Percentiles rank a stretch among this genome's conserved stretches.
Conservation (phyloP, 768 basidiomycete species). For the Boletus insuetus region DNA sequence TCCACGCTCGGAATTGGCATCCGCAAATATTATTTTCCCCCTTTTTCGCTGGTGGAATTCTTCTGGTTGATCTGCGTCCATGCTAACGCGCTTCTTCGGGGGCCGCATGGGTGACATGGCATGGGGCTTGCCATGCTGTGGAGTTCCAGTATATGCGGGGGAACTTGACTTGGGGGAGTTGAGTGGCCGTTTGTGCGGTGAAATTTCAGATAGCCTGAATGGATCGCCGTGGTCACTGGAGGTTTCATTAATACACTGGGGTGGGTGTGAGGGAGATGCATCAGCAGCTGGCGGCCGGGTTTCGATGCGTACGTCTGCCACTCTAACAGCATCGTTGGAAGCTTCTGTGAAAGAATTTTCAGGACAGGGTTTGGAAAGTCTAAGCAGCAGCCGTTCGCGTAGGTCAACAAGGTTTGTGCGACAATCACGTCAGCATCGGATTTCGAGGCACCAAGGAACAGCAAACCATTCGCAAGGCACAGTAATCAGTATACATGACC, state of each 20-base stretch:
- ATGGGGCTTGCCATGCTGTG: constrained; percentile 17
- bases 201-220: constrained; percentile 52
- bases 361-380: constrained; percentile 28
- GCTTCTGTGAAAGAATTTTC: constrained; percentile 15
- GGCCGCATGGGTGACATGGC: constrained; percentile 41
- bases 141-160: constrained; percentile 8
- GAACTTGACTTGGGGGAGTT: neutral
- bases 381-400: constrained; percentile 13
- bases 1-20: constrained; percentile 10
- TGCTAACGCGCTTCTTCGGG: constrained; percentile 48
- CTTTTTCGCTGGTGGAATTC: constrained; percentile 30
- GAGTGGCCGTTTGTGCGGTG: constrained; percentile 36
- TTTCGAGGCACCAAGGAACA: constrained; percentile 18
- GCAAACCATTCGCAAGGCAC: constrained; percentile 23
- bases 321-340: constrained; percentile 9
- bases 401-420: constrained; percentile 19
- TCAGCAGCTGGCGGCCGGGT: constrained; percentile 3
- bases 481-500: constrained; percentile 23
- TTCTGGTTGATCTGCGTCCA: constrained; percentile 21
- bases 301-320: constrained; percentile 1
- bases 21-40: constrained; percentile 24
- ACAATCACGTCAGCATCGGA: constrained; percentile 25
- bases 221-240: constrained; percentile 10
- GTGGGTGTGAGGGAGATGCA: neutral
- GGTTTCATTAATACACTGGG: neutral